Evolutionary conservation across 2,329 filamentous ascomycete species (phyloP), one percentile per base, ranked within the genome.

Genomic region (Madurella mycetomatis): DNA sequence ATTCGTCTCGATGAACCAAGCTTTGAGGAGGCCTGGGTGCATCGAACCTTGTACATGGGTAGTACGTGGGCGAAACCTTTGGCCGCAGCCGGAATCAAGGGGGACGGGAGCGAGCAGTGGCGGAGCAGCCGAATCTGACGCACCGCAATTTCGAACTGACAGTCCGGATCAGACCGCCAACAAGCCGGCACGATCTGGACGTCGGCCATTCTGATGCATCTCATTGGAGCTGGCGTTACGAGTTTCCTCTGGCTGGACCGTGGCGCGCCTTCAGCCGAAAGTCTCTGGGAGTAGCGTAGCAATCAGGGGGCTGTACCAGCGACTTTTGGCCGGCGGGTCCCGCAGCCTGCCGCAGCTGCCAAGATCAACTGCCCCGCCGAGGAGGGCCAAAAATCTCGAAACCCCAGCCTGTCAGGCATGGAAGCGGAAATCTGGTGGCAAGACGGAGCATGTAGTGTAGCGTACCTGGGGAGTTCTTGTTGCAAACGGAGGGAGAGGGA

Each of bases 51-150:
- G 50, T 56, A 56, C 60, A 41, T 54, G 16, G 31, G 18, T 12
- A 41, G 51, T 57, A 62, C 60, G 40, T 52, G 17, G 45, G 9
- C 44, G 53, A 49, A 58, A 56, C 57, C 16, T 60, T 16, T 34
- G 7, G 55, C 40, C 16, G 25, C 25, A 7, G 25, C 55, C 42
- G 50, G 17, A 49, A 53, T 56, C 59, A 60, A 51, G 59, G 56
- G 53, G 16, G 41, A 48, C 41, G 34, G 56, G 56, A 54, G 39
- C 18, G 7, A 25, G 25, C n/a, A 30, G 60, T 63, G 60, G 62
- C 60, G 62, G 58, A 64, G 62, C 56, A 50, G 13, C 31, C 5
- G 32, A 53, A 47, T 49, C 56, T 59, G 56, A 61, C 47, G 61
- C 57, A 59, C 46, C 47, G 44, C 47, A 63, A 64, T 63, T 50